Base-by-base conservation (phyloP, 2,329 filamentous ascomycete genomes). In the Ophiostoma fasciatum region DNA sequence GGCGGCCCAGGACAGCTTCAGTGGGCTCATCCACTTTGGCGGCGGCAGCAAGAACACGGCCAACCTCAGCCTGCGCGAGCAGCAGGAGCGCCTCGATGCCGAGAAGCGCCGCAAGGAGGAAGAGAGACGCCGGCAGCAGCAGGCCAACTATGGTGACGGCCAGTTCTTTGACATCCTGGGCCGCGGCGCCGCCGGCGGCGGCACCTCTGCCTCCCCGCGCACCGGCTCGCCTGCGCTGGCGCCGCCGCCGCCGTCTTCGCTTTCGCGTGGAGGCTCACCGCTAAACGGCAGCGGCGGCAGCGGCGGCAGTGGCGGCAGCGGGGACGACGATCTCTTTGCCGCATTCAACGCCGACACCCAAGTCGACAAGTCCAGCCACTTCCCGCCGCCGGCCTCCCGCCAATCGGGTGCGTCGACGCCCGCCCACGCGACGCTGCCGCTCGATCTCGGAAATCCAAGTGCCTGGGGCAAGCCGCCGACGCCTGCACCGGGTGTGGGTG, bases 101-200 rank as follows among this genome's bases (percentile, higher is more conserved):
- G 73, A 78, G 55, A 82, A 74, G 57, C 64, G 68, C 23, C 72
- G 63, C 52, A 82, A 88, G 53, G 81, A 85, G 42, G 78, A 78
- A 40, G 78, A 87, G 52, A 71, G 73, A 51, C 71, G 68, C 48
- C 78, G 68, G 48, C 72, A 77, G 52, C 71, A 77, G 48, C 82
- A 90, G 45, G 68, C 72, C 21, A 76, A 88, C 42, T 94, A 84
- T 55, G 84, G 82, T 3, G 74, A 77, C 48, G 68, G 71, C 10
- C 73, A 75, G 42, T 83, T 84, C 51, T 87, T 80, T 75, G 81
- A 90, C 50, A 71, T 60, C 11, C 60, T 90, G 32, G 83, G 74
- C 44, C 58, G 54, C 17, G 17, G 29, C 26, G 17, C 22, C 25
- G 15, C 10, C 12, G 19, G 34, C 13, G n/a, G 14, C 17, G 28